These are phyloP conservation scores for Ophiocordyceps camponoti-saundersi DNA, from an alignment of 2,329 filamentous ascomycete genomes.

Conservation along the genomic window DNA sequence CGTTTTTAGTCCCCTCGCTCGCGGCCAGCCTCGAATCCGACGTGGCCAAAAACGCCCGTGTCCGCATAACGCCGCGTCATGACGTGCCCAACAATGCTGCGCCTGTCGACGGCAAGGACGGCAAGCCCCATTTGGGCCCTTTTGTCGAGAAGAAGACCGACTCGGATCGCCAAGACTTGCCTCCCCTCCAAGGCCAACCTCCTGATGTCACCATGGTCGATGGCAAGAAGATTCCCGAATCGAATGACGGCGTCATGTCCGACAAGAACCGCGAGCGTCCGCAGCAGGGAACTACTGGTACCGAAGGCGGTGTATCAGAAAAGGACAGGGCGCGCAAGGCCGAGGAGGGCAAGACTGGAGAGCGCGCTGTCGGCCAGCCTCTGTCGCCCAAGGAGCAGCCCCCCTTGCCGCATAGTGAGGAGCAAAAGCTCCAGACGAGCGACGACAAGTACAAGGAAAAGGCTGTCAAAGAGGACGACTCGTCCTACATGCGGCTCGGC, in stretches of 20 bases:
- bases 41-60: conserved; percentile 11
- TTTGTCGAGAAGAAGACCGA: conserved; percentile 41
- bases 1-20: conserved; percentile 37
- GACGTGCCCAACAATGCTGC: conserved; percentile 49
- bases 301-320: conserved; percentile 75
- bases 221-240: conserved; percentile 43
- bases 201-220: conserved; percentile 35
- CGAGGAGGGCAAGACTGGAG: conserved; percentile 47
- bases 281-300: conserved; percentile 75
- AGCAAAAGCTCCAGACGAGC: conserved; percentile 42
- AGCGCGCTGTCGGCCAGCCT: conserved; percentile 56
- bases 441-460: conserved; percentile 21
- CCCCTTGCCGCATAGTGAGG: conserved; percentile 64
- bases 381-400: conserved; percentile 74
- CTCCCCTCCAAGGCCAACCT: conserved; percentile 31
- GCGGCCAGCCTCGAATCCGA: conserved; percentile 24
- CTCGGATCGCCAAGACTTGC: conserved; percentile 19
- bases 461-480: conserved; percentile 20
- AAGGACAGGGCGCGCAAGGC: conserved; percentile 63
- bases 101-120: conserved; percentile 83
- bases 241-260: conserved; percentile 79
- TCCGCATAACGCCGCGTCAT: conserved; percentile 15
- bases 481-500: conserved; percentile 19
- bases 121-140: conserved; percentile 81
- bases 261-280: conserved; percentile 61